These are phyloP conservation scores for Tolypocladium ovalisporum DNA, from an alignment of 2,329 filamentous ascomycete genomes.

Conservation along the genomic window DNA sequence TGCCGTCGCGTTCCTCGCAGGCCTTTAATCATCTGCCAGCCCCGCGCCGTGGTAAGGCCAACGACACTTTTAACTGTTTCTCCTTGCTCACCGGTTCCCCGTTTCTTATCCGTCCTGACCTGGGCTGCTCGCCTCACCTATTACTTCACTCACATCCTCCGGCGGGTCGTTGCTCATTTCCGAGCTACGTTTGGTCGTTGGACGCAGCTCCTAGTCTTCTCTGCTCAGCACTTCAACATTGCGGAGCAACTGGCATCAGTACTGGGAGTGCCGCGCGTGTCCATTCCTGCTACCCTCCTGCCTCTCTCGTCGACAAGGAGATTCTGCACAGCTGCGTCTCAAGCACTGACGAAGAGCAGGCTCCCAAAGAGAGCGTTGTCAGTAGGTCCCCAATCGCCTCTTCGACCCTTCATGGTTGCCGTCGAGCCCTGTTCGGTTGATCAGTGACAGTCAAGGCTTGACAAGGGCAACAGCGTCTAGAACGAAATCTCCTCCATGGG, in stretches of 20 bases:
- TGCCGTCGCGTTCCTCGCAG: too few relatives aligned
- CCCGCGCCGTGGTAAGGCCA: background rate
- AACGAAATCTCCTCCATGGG: background rate
- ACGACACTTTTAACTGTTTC: background rate
- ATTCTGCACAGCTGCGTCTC: background rate
- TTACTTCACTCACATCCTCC: background rate
- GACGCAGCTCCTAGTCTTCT: background rate
- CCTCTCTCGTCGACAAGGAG: background rate
- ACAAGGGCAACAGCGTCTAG: background rate
- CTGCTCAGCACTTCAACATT: background rate
- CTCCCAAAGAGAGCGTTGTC: background rate
- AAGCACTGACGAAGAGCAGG: background rate
- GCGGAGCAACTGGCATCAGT: background rate
- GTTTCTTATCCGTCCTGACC: background rate
- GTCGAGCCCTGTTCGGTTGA: background rate
- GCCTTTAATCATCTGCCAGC: background rate
- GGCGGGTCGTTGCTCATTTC: background rate
- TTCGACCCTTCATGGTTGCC: background rate
- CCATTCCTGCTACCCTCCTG: background rate
- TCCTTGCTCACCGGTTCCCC: background rate
- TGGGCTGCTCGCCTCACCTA: background rate
- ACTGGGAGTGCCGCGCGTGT: background rate
- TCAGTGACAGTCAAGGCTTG: background rate
- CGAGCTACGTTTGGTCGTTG: background rate
- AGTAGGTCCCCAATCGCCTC: background rate